Evolutionary conservation across 208 protist species (phyloP).

Genomic region (Leishmania braziliensis): DNA sequence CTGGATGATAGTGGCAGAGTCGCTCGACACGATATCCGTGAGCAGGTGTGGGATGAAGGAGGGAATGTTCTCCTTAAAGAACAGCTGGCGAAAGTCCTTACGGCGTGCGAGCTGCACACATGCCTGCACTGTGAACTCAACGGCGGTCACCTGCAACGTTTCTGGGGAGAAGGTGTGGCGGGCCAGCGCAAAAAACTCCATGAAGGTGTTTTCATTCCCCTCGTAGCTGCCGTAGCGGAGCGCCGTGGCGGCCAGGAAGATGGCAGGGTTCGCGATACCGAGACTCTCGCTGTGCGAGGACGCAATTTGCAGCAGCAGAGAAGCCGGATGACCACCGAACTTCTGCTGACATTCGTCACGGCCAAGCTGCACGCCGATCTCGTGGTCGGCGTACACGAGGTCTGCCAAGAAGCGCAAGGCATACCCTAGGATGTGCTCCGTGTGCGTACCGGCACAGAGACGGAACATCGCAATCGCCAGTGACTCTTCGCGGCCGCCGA

Average conservation of each 20-base stretch:
- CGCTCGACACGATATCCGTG: constrained; percentile 75
- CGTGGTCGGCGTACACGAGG: constrained; percentile 46
- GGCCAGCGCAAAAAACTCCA: constrained; percentile 64
- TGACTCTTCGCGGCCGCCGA: constrained; percentile 51
- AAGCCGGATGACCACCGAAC: constrained; percentile 57
- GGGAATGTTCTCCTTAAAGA: constrained; percentile 72
- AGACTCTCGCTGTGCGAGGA: constrained; percentile 42
- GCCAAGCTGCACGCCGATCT: constrained; percentile 61
- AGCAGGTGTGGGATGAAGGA: constrained; percentile 77
- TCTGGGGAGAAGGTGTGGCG: constrained; percentile 57
- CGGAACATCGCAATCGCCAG: constrained; percentile 69
- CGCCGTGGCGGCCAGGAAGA: constrained; percentile 72
- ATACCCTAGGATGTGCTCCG: constrained; percentile 61
- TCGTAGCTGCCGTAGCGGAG: constrained; percentile 67
- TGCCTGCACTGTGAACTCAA: constrained; percentile 79
- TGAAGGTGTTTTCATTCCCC: constrained; percentile 50
- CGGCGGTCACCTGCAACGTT: constrained; percentile 54
- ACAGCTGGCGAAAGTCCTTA: constrained; percentile 72
- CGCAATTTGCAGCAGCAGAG: constrained; percentile 55
- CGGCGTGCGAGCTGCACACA: constrained; percentile 76
- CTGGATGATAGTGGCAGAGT: constrained; percentile 84
- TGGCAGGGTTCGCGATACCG: constrained; percentile 67
- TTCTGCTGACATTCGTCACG: constrained; percentile 34
- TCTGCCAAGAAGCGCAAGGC: constrained; percentile 82
- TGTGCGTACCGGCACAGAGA: constrained; percentile 44